Evolutionary conservation across 305 asterid genomes (phyloP), one percentile per base, ranked within the genome.

Genomic region (Withania somnifera): DNA sequence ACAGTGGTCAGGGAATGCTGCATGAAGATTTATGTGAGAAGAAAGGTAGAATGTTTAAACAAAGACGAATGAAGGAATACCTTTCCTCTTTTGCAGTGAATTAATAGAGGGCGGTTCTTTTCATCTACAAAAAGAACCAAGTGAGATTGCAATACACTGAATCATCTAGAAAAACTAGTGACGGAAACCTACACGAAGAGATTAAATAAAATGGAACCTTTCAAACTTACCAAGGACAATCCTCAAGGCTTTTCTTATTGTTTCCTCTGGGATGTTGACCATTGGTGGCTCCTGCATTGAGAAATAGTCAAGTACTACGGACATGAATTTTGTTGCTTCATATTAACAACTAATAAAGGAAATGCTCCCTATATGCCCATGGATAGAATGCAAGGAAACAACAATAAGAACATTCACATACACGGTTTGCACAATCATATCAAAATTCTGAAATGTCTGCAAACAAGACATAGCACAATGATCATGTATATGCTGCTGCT

Each of bases 1-100:
- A 5, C 5, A n/a, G 45, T 47, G 61, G 79, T 50, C 79, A 50
- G 79, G 32, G 24, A 26, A 4, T 50, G 79, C 2, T 26, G 26
- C 7, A 15, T 50, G 61, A 75, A 6, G 14, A 9, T 42, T 75
- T 17, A 30, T 7, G 42, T 7, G 20, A 15, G 14, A 28, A n/a
- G 45, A 40, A 57, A n/a, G 24, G 36, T 58, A 54, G 83, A 83
- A n/a, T 9, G 40, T 36, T 15, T 24, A 47, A 82, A 11, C 19
- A 28, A 30, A 9, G 17, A 42, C 28, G 58, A 11, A 76, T 14
- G 22, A 15, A 19, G 17, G 6, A 83, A 19, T 89, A 95, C 98
- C 97, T 93, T 95, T 80, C 98, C 98, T 7, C 98, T 92, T 78
- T 90, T 92, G 92, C 98, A 95, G 82, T 95, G 98, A 77, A 93